phyloP scores from a whole-genome alignment of 169 alveolate species.

The Blepharisma undulans region DNA sequence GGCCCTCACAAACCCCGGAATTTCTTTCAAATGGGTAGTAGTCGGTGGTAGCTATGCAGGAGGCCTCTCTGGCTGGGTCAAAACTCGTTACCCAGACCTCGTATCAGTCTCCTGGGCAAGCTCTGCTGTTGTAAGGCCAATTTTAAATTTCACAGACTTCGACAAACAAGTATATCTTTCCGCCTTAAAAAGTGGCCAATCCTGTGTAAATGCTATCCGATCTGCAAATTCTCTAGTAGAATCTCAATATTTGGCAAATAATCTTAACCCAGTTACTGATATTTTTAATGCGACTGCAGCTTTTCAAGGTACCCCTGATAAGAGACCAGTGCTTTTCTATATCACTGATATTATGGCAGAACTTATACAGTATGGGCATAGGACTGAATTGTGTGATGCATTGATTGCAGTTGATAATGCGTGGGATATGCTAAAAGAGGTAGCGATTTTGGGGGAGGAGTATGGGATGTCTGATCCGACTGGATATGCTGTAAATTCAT shows the following conservation, averaged over 20 bases:
- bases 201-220: neutral
- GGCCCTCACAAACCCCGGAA: neutral
- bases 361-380: conserved; percentile 59
- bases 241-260: neutral
- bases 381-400: conserved; percentile 57
- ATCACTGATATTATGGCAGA: conserved; percentile 56
- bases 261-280: conserved; percentile 28
- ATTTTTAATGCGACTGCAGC: neutral
- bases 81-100: conserved; percentile 68
- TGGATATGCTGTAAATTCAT: conserved; percentile 45
- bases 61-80: conserved; percentile 72
- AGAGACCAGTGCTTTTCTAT: conserved; percentile 50
- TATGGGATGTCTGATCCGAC: conserved; percentile 22
- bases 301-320: conserved; percentile 31
- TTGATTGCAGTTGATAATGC: conserved; percentile 9
- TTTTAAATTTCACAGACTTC: conserved; percentile 39
- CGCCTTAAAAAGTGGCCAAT: conserved; percentile 40
- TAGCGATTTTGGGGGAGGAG: conserved; percentile 31
- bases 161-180: conserved; percentile 43
- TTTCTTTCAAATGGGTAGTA: conserved; percentile 43
- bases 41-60: conserved; percentile 80
- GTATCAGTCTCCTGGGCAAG: conserved; percentile 66
- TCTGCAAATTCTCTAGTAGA: neutral
- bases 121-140: conserved; percentile 57
- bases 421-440: conserved; percentile 24